Evolutionary conservation across 2,329 filamentous ascomycete species (phyloP), one percentile per base, ranked within the genome.

Genomic region (Cryphonectria parasitica): DNA sequence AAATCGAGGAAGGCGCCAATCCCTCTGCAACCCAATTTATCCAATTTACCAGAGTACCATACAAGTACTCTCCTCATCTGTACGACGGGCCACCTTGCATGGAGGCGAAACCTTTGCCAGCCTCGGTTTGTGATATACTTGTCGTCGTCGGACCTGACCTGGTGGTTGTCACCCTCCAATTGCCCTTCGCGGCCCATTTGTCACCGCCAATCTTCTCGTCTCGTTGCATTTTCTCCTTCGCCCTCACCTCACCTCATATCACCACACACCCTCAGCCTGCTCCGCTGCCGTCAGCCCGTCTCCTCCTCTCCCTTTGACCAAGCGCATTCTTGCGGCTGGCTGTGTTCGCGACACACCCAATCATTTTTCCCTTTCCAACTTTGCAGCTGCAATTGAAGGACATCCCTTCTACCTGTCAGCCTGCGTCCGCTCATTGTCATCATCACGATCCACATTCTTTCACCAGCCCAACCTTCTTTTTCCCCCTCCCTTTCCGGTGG

Each of bases 351-450:
- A 52, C 56, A 19, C 25, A 39, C 25, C 39, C 19, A n/a, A 31
- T 25, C 54, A 19, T 34, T 11, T 62, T 62, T 62, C 13, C 7
- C 11, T 25, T 22, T n/a, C 19, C n/a, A 34, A 6, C 25, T 19
- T 66, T 68, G 68, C 68, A 66, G 71, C 68, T 62, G 71, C 70
- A 67, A 64, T 72, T 70, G 68, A 64, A 52, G 43, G 70, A 67
- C 56, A n/a, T 41, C 52, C 67, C 56, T 49, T 54, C 64, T 64
- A 36, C 41, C 63, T 71, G 41, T 41, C 70, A 64, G 63, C 67
- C 62, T 72, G 70, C 68, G 68, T 72, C 68, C 71, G 43, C 49
- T 70, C 71, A 49, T 72, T 72, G 64, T 66, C 45, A 66, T 22
- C 31, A 58, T 41, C n/a, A 22, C n/a, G 22, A 39, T 49, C 36